phyloP scores from a whole-genome alignment of 371 early-diverging fungal species.

The Coemansia sp. region DNA sequence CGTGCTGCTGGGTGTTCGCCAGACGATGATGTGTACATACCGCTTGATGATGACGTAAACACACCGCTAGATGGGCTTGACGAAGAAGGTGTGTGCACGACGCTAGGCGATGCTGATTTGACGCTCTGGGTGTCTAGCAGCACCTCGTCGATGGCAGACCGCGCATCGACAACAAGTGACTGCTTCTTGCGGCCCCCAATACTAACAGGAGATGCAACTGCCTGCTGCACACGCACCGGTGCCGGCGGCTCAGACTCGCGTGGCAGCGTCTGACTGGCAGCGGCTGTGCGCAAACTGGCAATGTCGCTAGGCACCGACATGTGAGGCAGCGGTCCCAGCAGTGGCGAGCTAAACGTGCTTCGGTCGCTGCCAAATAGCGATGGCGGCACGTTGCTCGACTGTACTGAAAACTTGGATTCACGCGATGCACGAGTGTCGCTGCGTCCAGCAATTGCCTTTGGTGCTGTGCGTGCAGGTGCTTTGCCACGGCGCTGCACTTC shows the following conservation, averaged over 20 bases:
- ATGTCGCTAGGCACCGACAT: constrained; percentile 46
- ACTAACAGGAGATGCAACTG: constrained; percentile 41
- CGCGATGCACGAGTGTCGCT: constrained; percentile 14
- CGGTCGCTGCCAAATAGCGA: constrained; percentile 50
- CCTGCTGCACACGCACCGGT: constrained; percentile 15
- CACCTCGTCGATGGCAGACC: constrained; percentile 30
- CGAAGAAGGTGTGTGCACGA: constrained; percentile 3
- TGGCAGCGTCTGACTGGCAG: neutral
- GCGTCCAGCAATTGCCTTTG: constrained; percentile 1
- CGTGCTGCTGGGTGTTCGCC: neutral
- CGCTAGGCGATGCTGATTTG: constrained; percentile 18
- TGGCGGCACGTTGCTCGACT: constrained; percentile 47
- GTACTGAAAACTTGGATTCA: constrained; percentile 36
- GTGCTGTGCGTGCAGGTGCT: neutral
- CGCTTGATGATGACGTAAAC: neutral
- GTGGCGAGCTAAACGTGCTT: constrained; percentile 40
- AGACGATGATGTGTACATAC: constrained; percentile 2
- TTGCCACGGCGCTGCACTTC: constrained; percentile 11
- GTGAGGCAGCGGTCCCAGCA: constrained; percentile 33
- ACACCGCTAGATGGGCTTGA: constrained; percentile 17
- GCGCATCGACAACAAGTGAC: constrained; percentile 42
- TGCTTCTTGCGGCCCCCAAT: constrained; percentile 46
- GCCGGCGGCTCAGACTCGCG: neutral
- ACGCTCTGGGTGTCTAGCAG: constrained; percentile 32
- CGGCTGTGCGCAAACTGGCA: constrained; percentile 36